A percentile compares a stretch with the other conserved stretches of the same genome.
phyloP scores from a whole-genome alignment of 495 filamentous ascomycete species.

The Evansstolkia leycettana region DNA sequence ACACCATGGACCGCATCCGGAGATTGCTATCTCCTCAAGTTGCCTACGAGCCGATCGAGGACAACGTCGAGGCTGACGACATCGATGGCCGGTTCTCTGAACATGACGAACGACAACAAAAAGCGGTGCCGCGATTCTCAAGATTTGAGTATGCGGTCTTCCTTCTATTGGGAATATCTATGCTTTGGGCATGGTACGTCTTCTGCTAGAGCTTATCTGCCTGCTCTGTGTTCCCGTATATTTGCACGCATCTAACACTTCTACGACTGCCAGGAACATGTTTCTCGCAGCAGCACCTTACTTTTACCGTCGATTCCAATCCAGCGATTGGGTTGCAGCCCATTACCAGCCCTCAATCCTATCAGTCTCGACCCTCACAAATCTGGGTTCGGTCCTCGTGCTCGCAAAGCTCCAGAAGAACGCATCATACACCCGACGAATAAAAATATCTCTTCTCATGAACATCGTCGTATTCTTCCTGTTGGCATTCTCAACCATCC shows the following conservation, averaged over 20 bases:
- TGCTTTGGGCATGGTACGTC: slow-evolving; percentile 89
- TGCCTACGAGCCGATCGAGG: slow-evolving; percentile 48
- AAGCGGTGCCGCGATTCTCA: slow-evolving; percentile 40
- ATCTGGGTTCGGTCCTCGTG: slow-evolving; percentile 56
- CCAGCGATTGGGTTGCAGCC: slow-evolving; percentile 52
- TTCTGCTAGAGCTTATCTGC: not conserved
- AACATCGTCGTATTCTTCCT: slow-evolving; percentile 61
- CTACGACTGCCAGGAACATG: slow-evolving; percentile 67
- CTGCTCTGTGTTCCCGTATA: not conserved
- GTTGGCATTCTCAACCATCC: slow-evolving; percentile 65
- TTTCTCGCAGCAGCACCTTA: slow-evolving; percentile 92
- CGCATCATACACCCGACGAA: slow-evolving; percentile 75
- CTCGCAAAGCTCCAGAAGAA: slow-evolving; percentile 67
- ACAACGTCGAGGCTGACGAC: slow-evolving; percentile 21
- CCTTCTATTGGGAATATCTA: slow-evolving; percentile 73
- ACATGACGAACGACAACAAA: not conserved
- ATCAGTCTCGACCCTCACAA: slow-evolving; percentile 74
- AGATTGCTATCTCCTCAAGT: slow-evolving; percentile 32
- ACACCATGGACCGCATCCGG: slow-evolving; percentile 34
- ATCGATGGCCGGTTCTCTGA: slow-evolving; percentile 7
- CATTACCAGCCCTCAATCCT: slow-evolving; percentile 85
- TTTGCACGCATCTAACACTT: not conserved
- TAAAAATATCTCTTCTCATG: slow-evolving; percentile 58
- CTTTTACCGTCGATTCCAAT: slow-evolving; percentile 73
- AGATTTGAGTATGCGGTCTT: slow-evolving; percentile 79